Conservation (phyloP, 2,329 filamentous ascomycete species). For the Sphaerulina vaccinii region DNA sequence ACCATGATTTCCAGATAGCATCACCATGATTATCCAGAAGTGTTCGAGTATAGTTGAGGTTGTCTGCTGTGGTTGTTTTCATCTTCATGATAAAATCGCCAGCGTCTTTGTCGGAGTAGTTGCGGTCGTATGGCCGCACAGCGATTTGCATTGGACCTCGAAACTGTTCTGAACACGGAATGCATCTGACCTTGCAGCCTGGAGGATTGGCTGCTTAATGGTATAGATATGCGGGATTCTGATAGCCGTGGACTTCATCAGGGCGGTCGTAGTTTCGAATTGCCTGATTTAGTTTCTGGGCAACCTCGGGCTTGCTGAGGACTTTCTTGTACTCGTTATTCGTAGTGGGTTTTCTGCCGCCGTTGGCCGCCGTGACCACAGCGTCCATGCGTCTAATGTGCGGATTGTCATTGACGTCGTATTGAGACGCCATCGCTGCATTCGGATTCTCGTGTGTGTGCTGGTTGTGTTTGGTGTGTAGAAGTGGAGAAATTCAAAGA, state of each 20-base stretch:
- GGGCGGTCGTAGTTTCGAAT: conserved; percentile 5
- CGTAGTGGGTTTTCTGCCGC: neutral
- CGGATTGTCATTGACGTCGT: no score
- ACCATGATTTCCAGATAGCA: conserved; percentile 14
- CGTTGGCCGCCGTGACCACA: neutral
- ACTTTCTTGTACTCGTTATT: no score
- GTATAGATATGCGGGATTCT: neutral
- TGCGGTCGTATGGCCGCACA: neutral
- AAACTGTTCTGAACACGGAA: conserved; percentile 3
- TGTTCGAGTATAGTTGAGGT: neutral
- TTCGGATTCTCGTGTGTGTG: no score
- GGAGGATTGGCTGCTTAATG: conserved; percentile 1
- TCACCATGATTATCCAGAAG: conserved; percentile 11
- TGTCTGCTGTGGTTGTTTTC: neutral
- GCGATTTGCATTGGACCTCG: neutral
- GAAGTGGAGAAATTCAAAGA: no score
- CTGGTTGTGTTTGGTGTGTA: no score
- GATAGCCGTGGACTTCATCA: conserved; percentile 1
- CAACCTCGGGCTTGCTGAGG: neutral
- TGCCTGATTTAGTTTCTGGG: no score
- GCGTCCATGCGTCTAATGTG: no score
- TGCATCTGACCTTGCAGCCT: conserved; percentile 2
- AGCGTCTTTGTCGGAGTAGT: neutral
- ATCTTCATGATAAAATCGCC: neutral
- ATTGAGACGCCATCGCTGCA: no score